Evolutionary conservation across 1,139 yeast genomes (phyloP), one percentile per base, ranked within the genome.

Genomic region (Cylindricascospora bacillispora): DNA sequence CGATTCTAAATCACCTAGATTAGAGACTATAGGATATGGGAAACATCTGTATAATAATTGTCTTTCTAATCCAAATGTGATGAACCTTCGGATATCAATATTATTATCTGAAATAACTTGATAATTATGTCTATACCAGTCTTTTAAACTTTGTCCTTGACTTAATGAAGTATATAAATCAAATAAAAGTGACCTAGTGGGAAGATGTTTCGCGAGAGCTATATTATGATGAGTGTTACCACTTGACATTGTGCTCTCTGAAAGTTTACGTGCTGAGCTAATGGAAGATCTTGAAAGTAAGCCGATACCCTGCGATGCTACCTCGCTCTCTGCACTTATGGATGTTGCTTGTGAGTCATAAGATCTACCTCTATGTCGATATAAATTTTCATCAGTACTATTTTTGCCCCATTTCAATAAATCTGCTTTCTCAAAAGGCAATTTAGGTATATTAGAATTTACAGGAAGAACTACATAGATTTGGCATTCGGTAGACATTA

Each of bases 401-500:
- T 4, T 13, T 13, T 24, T 16, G 29, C 20, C 18, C 30, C n/a
- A n/a, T 33, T 21, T 20, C 21, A 10, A 18, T 10, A 18, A 18
- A 10, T 18, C 28, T 30, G 12, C 33, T 27, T 10, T 7, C 7
- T 44, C 46, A 29, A 49, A 53, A 4, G 59, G 57, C n/a, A 54
- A 23, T 6, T 32, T 35, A 18, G 46, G 32, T 18, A 47, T 36
- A 21, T 18, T 36, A 6, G 47, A 47, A 17, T 15, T 33, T 25
- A 33, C 46, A 17, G 52, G 46, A n/a, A 55, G 47, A 3, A 72
- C 61, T 2, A 85, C 85, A 49, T 83, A 86, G 1, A 77, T 72
- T 49, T 82, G 94, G 49, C 95, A 86, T 40, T 83, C 92, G 16
- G 70, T 67, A n/a, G 86, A 80, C 67, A 85, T 65, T 1, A 66